Evolutionary conservation across 83 land plant species (phyloP).

Genomic region (Picea mariana): DNA sequence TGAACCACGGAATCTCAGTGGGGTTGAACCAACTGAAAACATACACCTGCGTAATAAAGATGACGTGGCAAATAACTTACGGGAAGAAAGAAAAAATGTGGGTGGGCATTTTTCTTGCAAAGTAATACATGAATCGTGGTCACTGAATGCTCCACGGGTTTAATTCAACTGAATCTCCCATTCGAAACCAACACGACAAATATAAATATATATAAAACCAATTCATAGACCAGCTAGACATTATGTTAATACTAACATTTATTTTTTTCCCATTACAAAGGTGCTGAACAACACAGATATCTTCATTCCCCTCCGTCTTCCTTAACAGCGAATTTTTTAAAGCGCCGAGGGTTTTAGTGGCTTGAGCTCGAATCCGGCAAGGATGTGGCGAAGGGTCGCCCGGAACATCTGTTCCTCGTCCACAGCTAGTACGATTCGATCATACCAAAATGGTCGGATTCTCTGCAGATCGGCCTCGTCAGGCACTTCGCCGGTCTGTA

Average conservation of each 20-base stretch:
- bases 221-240: too few relatives aligned
- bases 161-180: background rate
- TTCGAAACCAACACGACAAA: background rate
- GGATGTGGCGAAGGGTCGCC: slow-evolving; percentile 16
- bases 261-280: background rate
- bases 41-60: too few relatives aligned
- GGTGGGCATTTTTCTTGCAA: background rate
- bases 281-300: background rate
- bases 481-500: slow-evolving; percentile 4
- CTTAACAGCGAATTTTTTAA: background rate
- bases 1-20: too few relatives aligned
- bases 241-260: background rate
- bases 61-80: too few relatives aligned
- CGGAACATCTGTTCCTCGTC: background rate
- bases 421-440: background rate
- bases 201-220: background rate
- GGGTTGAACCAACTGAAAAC: too few relatives aligned
- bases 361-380: background rate
- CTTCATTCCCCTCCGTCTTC: background rate
- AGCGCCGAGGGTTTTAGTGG: background rate
- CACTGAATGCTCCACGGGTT: background rate
- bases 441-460: slow-evolving; percentile 2
- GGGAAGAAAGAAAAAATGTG: background rate
- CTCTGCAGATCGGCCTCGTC: slow-evolving; percentile 8
- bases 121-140: background rate